A percentile compares a stretch with the other conserved stretches of the same genome.
Conservation (phyloP, 2,329 filamentous ascomycete genomes). For the Ceratocystis cubensis region DNA sequence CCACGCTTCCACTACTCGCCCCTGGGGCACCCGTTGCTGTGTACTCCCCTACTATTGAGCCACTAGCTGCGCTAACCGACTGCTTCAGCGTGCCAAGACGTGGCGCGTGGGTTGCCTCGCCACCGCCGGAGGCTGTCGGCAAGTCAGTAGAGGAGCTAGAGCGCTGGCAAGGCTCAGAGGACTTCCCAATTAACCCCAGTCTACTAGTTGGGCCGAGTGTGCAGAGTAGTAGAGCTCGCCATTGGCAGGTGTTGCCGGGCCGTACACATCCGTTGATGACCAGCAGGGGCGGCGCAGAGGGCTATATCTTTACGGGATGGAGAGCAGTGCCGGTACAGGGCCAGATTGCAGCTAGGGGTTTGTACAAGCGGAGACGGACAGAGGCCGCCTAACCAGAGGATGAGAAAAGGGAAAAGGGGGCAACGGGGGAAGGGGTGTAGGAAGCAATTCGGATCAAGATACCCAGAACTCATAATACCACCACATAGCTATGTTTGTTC, state of each 20-base stretch:
- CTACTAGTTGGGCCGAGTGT: slow-evolving; percentile 66
- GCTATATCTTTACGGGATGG: slow-evolving; percentile 77
- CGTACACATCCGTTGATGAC: slow-evolving; percentile 94
- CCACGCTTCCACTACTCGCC: slow-evolving; percentile 64
- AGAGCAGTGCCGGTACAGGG: slow-evolving; percentile 69
- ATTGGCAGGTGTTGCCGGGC: slow-evolving; percentile 85
- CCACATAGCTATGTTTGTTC: background rate
- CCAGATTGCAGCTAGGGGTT: slow-evolving; percentile 70
- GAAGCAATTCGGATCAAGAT: background rate
- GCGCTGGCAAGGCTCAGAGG: slow-evolving; percentile 47
- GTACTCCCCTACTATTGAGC: slow-evolving; percentile 70
- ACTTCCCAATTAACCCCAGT: slow-evolving; percentile 81
- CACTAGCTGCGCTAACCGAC: slow-evolving; percentile 65
- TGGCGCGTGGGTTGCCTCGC: slow-evolving; percentile 54
- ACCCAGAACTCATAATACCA: slow-evolving; percentile 9
- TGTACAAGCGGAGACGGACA: slow-evolving; percentile 57
- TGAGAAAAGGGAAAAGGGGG: background rate
- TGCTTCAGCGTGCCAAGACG: slow-evolving; percentile 70
- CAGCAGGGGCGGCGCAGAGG: slow-evolving; percentile 71
- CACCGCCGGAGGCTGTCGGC: slow-evolving; percentile 36
- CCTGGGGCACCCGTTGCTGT: slow-evolving; percentile 77
- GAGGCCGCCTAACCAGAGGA: slow-evolving; percentile 26
- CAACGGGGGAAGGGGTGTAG: background rate
- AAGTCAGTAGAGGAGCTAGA: slow-evolving; percentile 40
- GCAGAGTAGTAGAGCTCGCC: slow-evolving; percentile 64